phyloP scores from a whole-genome alignment of 768 basidiomycete species.

The Infundibulicybe gibba region DNA sequence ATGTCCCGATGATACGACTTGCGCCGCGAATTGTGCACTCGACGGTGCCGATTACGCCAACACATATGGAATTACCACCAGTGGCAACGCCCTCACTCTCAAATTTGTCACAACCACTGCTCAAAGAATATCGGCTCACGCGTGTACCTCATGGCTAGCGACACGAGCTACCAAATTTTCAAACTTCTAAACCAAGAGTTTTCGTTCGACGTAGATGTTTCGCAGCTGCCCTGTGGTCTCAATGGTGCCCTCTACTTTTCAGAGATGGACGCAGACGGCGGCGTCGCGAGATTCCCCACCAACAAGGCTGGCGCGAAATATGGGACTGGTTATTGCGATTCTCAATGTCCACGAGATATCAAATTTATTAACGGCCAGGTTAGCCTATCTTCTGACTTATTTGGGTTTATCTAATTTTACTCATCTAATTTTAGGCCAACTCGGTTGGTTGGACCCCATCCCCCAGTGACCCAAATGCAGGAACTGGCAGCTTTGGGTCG shows the following conservation, averaged over 20 bases:
- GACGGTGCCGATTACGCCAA: constrained; percentile 45
- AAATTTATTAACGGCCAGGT: constrained; percentile 46
- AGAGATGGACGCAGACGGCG: constrained; percentile 43
- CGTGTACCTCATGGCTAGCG: constrained; percentile 30
- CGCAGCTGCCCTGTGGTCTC: constrained; percentile 40
- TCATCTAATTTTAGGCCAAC: not conserved
- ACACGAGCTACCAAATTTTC: constrained; percentile 25
- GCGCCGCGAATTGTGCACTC: constrained; percentile 40
- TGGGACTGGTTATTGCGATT: constrained; percentile 15
- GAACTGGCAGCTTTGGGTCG: constrained; percentile 3
- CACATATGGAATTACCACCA: constrained; percentile 49
- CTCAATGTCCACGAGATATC: constrained; percentile 41
- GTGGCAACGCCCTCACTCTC: constrained; percentile 39
- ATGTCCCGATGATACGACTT: constrained; percentile 40
- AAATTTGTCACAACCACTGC: constrained; percentile 36
- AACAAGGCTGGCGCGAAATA: constrained; percentile 42
- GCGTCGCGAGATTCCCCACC: constrained; percentile 29
- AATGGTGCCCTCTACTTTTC: constrained; percentile 46
- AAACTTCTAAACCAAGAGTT: constrained; percentile 37
- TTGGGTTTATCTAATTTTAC: constrained; percentile 15
- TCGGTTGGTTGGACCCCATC: constrained; percentile 1
- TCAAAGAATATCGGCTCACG: constrained; percentile 28
- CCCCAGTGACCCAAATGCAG: constrained; percentile 3
- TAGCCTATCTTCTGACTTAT: constrained; percentile 24
- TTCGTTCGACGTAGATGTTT: constrained; percentile 45